Conservation (phyloP, 2,329 filamentous ascomycete species). For the Ophiostoma australiae region DNA sequence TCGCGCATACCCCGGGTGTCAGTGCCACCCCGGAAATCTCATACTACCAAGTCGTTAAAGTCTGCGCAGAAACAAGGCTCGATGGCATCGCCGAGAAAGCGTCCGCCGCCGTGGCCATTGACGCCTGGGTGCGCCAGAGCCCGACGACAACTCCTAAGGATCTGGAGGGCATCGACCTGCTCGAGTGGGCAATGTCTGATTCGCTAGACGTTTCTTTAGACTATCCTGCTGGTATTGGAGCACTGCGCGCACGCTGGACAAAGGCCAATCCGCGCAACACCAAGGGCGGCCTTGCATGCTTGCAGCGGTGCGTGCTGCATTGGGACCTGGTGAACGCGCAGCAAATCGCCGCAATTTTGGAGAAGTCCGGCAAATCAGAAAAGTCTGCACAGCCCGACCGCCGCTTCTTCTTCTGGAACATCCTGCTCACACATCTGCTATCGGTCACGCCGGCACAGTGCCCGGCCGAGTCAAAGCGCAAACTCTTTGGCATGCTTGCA, state of each 20-base stretch:
- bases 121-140: slow-evolving; percentile 45
- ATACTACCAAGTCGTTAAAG: slow-evolving; percentile 53
- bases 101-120: slow-evolving; percentile 42
- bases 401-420: slow-evolving; percentile 51
- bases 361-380: slow-evolving; percentile 43
- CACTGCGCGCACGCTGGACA: slow-evolving; percentile 46
- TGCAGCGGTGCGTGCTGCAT: slow-evolving; percentile 50
- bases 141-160: slow-evolving; percentile 44
- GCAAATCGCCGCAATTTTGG: slow-evolving; percentile 53
- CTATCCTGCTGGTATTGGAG: slow-evolving; percentile 46
- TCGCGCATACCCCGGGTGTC: slow-evolving; percentile 36
- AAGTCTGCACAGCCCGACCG: slow-evolving; percentile 46
- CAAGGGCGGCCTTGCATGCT: slow-evolving; percentile 39
- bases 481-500: slow-evolving; percentile 49
- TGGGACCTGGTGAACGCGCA: slow-evolving; percentile 55
- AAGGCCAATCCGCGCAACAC: slow-evolving; percentile 48
- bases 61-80: slow-evolving; percentile 49
- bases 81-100: slow-evolving; percentile 47
- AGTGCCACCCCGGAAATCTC: slow-evolving; percentile 43
- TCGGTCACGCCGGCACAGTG: slow-evolving; percentile 46
- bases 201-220: slow-evolving; percentile 31
- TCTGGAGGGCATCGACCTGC: slow-evolving; percentile 48
- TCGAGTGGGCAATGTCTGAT: slow-evolving; percentile 45
- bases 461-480: slow-evolving; percentile 43
- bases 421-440: slow-evolving; percentile 49